Evolutionary conservation across 352 stramenopile species (phyloP).

Genomic region (Pythium volutum): DNA sequence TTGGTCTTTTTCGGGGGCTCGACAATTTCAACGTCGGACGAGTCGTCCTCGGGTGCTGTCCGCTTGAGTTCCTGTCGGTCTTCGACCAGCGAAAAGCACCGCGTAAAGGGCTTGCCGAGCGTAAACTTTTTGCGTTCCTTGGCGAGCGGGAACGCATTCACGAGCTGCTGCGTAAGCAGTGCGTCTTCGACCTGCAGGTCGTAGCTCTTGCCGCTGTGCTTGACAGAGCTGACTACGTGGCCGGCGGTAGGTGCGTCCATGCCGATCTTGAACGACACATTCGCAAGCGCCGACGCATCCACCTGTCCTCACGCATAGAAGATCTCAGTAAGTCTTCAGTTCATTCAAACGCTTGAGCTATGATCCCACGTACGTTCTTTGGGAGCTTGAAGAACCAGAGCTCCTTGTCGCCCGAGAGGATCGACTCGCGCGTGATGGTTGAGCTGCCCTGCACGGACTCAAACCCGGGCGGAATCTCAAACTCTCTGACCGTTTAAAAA

Average conservation of each 20-base stretch:
- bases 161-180: constrained; percentile 68
- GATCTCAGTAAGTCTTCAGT: not conserved
- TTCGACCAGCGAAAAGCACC: constrained; percentile 71
- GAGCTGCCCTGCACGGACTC: constrained; percentile 59
- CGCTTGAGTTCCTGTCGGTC: constrained; percentile 27
- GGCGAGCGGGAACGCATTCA: constrained; percentile 66
- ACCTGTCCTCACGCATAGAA: constrained; percentile 31
- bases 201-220: constrained; percentile 48
- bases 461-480: constrained; percentile 75
- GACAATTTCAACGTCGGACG: constrained; percentile 17
- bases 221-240: constrained; percentile 41
- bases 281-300: constrained; percentile 63
- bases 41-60: not conserved
- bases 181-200: constrained; percentile 53
- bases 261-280: constrained; percentile 63
- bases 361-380: constrained; percentile 54
- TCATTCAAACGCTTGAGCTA: not conserved
- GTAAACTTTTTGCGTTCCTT: constrained; percentile 57
- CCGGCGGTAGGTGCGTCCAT: constrained; percentile 29
- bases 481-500: constrained; percentile 44
- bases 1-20: constrained; percentile 33
- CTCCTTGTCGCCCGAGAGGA: constrained; percentile 71
- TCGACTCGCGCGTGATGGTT: constrained; percentile 52
- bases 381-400: constrained; percentile 87
- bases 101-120: constrained; percentile 70